Conservation (phyloP, 495 filamentous ascomycete species). For the Penicillium bovifimosum region DNA sequence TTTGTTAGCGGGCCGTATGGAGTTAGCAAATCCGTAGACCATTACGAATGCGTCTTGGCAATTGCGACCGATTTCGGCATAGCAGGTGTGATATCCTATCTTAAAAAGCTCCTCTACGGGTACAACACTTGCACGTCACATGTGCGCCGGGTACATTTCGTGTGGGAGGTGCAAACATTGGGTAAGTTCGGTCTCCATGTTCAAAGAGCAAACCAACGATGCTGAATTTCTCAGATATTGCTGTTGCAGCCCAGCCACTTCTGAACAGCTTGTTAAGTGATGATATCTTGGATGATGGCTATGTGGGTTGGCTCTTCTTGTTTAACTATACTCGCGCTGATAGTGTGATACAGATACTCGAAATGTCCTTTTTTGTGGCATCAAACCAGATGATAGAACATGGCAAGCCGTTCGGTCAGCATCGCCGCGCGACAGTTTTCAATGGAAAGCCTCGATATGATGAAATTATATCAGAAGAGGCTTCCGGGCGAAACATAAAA, state of each 20-base stretch:
- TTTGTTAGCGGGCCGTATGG: conserved; percentile 29
- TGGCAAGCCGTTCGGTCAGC: conserved; percentile 11
- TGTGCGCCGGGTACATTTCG: conserved; percentile 24
- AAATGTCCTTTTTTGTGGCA: conserved; percentile 21
- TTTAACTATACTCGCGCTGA: too few species aligned
- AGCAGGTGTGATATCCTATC: conserved; percentile 22
- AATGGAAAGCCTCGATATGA: conserved; percentile 14
- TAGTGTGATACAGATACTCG: conserved; percentile 8
- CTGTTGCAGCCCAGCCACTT: conserved; percentile 1
- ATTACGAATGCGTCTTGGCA: conserved; percentile 28
- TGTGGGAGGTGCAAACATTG: conserved; percentile 26
- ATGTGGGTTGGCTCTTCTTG: too few species aligned
- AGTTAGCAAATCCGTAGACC: conserved; percentile 10
- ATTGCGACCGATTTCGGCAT: conserved; percentile 24
- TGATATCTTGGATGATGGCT: conserved; percentile 20
- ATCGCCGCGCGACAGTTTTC: conserved; percentile 12
- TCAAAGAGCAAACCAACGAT: too few species aligned
- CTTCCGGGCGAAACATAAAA: conserved; percentile 13
- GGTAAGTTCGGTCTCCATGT: conserved; percentile 1
- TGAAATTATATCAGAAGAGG: conserved; percentile 12
- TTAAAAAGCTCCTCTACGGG: conserved; percentile 26
- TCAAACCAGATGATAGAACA: too few species aligned
- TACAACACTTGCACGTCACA: conserved; percentile 23
- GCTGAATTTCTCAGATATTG: too few species aligned
- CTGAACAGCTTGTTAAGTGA: conserved; percentile 19